phyloP scores from a whole-genome alignment of 345 rosid genomes.

The Melaleuca quinquenervia region DNA sequence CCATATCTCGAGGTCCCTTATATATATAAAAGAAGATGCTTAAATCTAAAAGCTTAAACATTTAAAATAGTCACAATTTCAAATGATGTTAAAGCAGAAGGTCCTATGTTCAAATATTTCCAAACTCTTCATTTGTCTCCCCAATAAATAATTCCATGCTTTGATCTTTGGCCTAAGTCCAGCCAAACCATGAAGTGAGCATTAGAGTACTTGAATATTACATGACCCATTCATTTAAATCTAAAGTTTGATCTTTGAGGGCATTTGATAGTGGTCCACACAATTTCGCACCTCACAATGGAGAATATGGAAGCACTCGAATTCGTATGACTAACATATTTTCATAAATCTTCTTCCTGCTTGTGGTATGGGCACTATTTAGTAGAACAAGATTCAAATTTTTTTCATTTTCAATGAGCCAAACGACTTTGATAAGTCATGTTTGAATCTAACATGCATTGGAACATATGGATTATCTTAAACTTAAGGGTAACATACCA shows the following conservation, averaged over 20 bases:
- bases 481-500: constrained; percentile 41
- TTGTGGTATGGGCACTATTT: background rate
- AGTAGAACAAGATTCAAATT: background rate
- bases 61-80: background rate
- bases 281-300: background rate
- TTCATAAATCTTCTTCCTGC: background rate
- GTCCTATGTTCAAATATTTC: background rate
- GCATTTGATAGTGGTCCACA: background rate
- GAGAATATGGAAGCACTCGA: background rate
- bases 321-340: background rate
- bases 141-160: background rate
- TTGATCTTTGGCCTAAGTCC: background rate
- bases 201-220: background rate
- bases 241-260: background rate
- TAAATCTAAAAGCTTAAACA: background rate
- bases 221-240: background rate
- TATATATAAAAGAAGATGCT: background rate
- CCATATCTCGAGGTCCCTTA: background rate
- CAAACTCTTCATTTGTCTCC: background rate
- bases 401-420: background rate
- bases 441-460: background rate
- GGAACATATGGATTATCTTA: background rate
- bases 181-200: background rate
- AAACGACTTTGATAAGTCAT: background rate
- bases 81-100: background rate